Evolutionary conservation across 306 rosid genomes (phyloP).

Genomic region (Rosa chinensis): DNA sequence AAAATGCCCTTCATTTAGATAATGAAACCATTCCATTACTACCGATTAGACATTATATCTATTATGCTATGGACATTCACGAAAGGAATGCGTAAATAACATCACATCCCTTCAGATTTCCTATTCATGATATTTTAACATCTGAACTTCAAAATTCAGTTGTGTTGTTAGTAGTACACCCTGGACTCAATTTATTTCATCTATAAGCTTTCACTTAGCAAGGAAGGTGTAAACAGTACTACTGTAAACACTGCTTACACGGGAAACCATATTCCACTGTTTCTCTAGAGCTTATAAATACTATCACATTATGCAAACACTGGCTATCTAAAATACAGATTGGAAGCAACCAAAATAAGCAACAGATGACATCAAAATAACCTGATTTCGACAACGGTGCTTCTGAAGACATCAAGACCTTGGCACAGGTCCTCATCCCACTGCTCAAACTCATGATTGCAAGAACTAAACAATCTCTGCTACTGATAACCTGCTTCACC

Average conservation of each 20-base stretch:
- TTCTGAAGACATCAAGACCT: constrained; percentile 27
- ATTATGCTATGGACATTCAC: neutral
- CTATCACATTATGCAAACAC: neutral
- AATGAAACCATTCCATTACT: neutral
- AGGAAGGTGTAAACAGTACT: neutral
- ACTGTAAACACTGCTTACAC: neutral
- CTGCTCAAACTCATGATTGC: constrained; percentile 15
- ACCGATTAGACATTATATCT: neutral
- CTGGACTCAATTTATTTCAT: neutral
- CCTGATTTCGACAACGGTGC: constrained; percentile 29
- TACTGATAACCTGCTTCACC: constrained; percentile 3
- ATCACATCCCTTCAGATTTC: neutral
- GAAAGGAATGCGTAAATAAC: neutral
- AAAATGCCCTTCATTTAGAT: neutral
- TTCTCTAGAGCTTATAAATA: neutral
- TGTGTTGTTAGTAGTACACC: neutral
- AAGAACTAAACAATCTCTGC: neutral
- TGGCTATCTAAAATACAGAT: neutral
- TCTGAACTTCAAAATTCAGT: neutral
- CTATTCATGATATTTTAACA: neutral
- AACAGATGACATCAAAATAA: neutral
- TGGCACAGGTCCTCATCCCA: constrained; percentile 32
- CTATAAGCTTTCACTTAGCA: neutral
- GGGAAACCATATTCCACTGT: neutral
- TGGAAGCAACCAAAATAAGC: neutral